Conservation (phyloP, 1,139 yeast genomes). For the Hanseniaspora sp. region DNA sequence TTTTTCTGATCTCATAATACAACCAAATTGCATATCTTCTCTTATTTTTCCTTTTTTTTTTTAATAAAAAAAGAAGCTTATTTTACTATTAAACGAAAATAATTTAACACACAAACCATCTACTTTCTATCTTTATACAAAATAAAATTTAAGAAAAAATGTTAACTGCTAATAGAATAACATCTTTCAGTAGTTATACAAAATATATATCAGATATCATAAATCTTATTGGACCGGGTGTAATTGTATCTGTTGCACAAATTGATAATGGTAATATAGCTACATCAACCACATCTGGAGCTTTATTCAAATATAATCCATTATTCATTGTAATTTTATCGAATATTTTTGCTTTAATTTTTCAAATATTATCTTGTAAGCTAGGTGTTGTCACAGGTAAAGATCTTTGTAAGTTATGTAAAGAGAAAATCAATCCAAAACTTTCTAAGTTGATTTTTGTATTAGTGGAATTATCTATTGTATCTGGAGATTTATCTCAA, state of each 20-base stretch:
- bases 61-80: too few species aligned
- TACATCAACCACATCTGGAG: conserved; percentile 89
- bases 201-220: conserved; percentile 11
- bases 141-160: neutral
- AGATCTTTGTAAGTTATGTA: conserved; percentile 32
- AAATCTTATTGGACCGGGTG: conserved; percentile 14
- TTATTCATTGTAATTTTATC: conserved; percentile 71
- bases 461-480: conserved; percentile 78
- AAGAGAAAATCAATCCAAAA: conserved; percentile 11
- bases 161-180: conserved; percentile 1
- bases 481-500: conserved; percentile 88
- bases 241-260: conserved; percentile 82
- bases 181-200: neutral
- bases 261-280: conserved; percentile 98
- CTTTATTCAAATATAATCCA: conserved; percentile 71
- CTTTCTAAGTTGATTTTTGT: conserved; percentile 38
- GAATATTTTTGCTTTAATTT: conserved; percentile 73
- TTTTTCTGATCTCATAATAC: too few species aligned
- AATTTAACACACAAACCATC: neutral
- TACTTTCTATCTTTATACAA: neutral
- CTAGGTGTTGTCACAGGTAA: conserved; percentile 85
- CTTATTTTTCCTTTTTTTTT: too few species aligned
- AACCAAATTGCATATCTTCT: too few species aligned
- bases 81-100: too few species aligned
- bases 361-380: conserved; percentile 75